Base-by-base conservation (phyloP, 2,329 filamentous ascomycete genomes). In the Hypoxylon sp. region DNA sequence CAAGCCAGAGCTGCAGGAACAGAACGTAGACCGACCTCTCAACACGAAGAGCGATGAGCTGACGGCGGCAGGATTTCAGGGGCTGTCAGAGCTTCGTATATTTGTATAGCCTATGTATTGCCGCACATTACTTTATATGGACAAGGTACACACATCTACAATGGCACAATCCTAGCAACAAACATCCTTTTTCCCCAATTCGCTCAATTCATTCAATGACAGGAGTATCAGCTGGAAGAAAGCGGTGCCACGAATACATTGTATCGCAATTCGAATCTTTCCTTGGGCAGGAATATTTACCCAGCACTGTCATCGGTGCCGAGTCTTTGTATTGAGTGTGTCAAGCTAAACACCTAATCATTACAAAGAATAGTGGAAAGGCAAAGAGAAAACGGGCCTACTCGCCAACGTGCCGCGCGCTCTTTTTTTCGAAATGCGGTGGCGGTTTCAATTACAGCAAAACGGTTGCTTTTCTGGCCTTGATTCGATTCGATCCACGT, bases 401-500 rank as follows among this genome's bases (percentile, higher is more conserved):
- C 65, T 20, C 37, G 31, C 33, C 31, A 61, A 53, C n/a, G 44
- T 61, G 46, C 62, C 64, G 64, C 67, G 67, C 67, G 60, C 64
- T 70, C 56, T 63, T 61, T 54, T 51, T 42, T 13, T 5, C 17
- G n/a, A 64, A 64, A 64, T 54, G 30, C 37, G n/a, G 56, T 67
- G 67, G 67, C 65, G 60, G 65, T 70, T 46, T 62, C 67, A 61
- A 61, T 31, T 56, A 57, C 56, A 65, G 22, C n/a, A 55, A 55
- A 35, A 17, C 33, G 48, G 54, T 31, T 42, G 42, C 25, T 20
- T 46, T 56, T 54, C 40, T 46, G 50, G 46, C 55, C 44, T 13
- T 46, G 59, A 71, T 66, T 68, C 48, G 22, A 66, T 71, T 66
- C 62, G 61, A 58, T 65, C 61, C 68, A 68, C 62, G 61, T 68